Base-by-base conservation (phyloP, 2,329 filamentous ascomycete species). In the Ascochyta koolunga region DNA sequence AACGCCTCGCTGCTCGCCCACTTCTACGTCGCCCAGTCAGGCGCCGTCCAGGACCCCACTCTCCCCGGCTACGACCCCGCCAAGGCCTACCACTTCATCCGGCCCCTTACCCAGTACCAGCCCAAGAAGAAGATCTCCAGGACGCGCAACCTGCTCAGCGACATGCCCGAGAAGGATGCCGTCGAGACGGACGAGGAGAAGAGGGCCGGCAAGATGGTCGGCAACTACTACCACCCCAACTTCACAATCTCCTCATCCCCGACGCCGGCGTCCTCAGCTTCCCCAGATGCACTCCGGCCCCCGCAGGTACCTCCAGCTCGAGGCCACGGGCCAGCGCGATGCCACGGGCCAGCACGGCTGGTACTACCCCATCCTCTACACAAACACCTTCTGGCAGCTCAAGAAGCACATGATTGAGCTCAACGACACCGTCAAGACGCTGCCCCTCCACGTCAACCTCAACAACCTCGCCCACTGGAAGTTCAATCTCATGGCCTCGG, bases 361-460 rank as follows among this genome's bases (percentile, higher is more conserved):
- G 93, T 99, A 98, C 72, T 86, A 89, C 70, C 95, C 95, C 4
- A 85, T 97, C 38, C 78, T 98, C 33, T 99, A 91, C 72, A 81
- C 95, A 71, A 99, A 99, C 78, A 96, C 89, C 4, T 99, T 99
- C 77, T 99, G 95, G 95, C 93, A 98, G 77, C 82, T 99, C 60
- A 90, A 85, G 71, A 88, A 83, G 59, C 91, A 98, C 66, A 98
- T 98, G 93, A 91, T 84, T 19, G 83, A 93, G 62, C 80, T 99
- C 44, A 99, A 99, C 73, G 89, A 91, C 15, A 98, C 95, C 0
- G 90, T 96, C 65, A 88, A 86, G 67, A 86, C 85, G 19, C 79
- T 96, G 22, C 91, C 93, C 2, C 79, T 98, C 58, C 90, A 91
- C 58, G 88, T 98, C 59, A 87, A 92, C 56, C 81, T 98, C 27